Percentiles rank a stretch among this genome's conserved stretches.
These are phyloP conservation scores for Ophiostoma quercus DNA, from an alignment of 2,329 filamentous ascomycete genomes.

Conservation along the genomic window DNA sequence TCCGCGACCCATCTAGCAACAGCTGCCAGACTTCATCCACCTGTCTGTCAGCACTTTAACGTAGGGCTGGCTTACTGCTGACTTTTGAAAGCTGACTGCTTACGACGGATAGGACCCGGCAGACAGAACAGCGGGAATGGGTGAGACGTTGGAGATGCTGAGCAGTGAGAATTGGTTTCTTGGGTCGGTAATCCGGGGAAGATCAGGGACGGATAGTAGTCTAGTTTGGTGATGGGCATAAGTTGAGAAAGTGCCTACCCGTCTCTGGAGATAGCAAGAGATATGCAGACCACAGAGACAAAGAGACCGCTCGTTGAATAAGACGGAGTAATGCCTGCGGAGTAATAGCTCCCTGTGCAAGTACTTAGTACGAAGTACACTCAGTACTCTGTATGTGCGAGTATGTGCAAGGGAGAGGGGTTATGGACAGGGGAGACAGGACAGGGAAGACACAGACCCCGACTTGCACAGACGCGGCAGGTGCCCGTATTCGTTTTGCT, in stretches of 20 bases:
- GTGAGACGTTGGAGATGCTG: slow-evolving; percentile 12
- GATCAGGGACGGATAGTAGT: not conserved
- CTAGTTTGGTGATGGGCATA: not conserved
- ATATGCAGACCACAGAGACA: not conserved
- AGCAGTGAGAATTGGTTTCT: not conserved
- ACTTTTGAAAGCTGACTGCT: not conserved
- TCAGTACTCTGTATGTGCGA: too few species aligned
- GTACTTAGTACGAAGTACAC: not conserved
- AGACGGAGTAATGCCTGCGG: slow-evolving; percentile 4
- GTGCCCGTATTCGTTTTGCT: not conserved
- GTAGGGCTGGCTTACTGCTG: slow-evolving; percentile 6
- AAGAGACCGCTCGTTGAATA: not conserved
- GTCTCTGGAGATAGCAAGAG: not conserved
- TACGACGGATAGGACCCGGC: slow-evolving; percentile 1
- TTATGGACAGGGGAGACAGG: not conserved
- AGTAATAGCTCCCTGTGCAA: not conserved
- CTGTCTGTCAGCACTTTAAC: slow-evolving; percentile 10
- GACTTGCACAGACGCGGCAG: not conserved
- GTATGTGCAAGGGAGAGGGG: not conserved
- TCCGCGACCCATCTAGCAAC: not conserved
- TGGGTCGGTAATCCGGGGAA: slow-evolving; percentile 6
- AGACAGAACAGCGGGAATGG: not conserved
- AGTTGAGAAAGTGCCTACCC: not conserved
- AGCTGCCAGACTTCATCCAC: not conserved
- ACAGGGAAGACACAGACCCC: not conserved